Base-by-base conservation (phyloP, 441 rosid genomes). In the Syzygium syzygioides region DNA sequence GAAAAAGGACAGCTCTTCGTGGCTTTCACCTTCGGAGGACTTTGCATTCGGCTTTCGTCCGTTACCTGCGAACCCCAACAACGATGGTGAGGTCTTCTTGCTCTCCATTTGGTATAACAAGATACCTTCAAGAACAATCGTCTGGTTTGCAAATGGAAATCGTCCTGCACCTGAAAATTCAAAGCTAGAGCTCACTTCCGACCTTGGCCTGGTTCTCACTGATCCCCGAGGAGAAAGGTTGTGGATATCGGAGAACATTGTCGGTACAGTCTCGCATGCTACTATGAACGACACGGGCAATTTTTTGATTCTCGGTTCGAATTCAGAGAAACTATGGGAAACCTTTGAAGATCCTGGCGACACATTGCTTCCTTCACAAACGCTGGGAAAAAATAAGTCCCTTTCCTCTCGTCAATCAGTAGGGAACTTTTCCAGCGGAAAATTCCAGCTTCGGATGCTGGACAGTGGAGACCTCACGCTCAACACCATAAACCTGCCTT, bases 361-460 rank as follows among this genome's bases (percentile, higher is more conserved):
- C 62, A 94, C 95, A 4, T 85, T 94, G 56, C 85, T 94, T 80
- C 95, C 94, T 3, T 56, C 90, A 11, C 96, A 94, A 87, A 89
- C 7, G 34, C n/a, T 94, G 89, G 89, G 85, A 13, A 34, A 6
- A 20, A 87, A 6, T 30, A 89, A 88, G 32, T 37, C 3, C 37
- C 90, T 93, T 45, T 68, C 52, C 48, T 91, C 79, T 71, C 83
- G 83, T 71, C 85, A 59, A 25, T 32, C 91, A 9, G 89, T 85
- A 28, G 66, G 86, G 66, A 87, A 89, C 68, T 91, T 68, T 83
- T 89, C 91, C 6, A 79, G 76, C 23, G 94, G 95, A 60, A 93
- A 90, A 87, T 93, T 92, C 56, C 90, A 89, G 62, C 91, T 93
- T 55, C 86, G 83, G 48, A 79, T 91, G 59, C 88, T 88, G 19